A percentile compares a stretch with the other conserved stretches of the same genome.
These are phyloP conservation scores for Verticillium zaregamsianum DNA, from an alignment of 2,329 filamentous ascomycete species.

Conservation along the genomic window DNA sequence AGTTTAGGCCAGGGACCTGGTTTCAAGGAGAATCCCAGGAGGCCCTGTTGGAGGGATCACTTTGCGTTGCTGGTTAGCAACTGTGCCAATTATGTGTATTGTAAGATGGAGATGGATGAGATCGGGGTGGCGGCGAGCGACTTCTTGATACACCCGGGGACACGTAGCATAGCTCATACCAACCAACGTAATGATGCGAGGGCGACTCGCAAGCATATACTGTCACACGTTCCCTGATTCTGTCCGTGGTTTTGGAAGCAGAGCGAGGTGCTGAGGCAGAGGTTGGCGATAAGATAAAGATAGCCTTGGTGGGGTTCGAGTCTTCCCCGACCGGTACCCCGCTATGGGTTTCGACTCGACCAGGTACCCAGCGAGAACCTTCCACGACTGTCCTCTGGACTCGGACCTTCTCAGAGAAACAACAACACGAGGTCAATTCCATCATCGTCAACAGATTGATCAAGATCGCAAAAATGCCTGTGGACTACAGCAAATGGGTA, in stretches of 20 bases:
- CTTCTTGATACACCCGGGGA: background rate
- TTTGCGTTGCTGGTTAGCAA: background rate
- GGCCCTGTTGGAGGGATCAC: background rate
- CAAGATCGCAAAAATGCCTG: conserved; percentile 36
- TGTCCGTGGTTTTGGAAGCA: background rate
- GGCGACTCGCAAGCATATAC: background rate
- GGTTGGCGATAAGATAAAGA: background rate
- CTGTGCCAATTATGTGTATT: background rate
- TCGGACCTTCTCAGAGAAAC: conserved; percentile 7
- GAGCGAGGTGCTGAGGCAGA: background rate
- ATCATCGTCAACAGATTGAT: background rate
- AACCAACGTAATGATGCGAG: background rate
- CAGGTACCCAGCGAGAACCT: conserved; percentile 14
- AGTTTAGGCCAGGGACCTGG: conserved; percentile 8
- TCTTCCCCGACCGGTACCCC: background rate
- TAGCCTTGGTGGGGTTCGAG: background rate
- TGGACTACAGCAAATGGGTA: conserved; percentile 68
- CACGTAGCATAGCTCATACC: background rate
- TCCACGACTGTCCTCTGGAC: conserved; percentile 3
- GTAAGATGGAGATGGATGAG: background rate
- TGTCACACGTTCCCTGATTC: too few species aligned
- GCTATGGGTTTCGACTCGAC: background rate
- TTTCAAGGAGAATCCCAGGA: background rate
- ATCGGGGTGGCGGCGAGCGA: background rate
- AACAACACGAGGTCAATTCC: conserved; percentile 1